Evolutionary conservation across 2,329 filamentous ascomycete species (phyloP).

Genomic region (Colletotrichum acutatum): DNA sequence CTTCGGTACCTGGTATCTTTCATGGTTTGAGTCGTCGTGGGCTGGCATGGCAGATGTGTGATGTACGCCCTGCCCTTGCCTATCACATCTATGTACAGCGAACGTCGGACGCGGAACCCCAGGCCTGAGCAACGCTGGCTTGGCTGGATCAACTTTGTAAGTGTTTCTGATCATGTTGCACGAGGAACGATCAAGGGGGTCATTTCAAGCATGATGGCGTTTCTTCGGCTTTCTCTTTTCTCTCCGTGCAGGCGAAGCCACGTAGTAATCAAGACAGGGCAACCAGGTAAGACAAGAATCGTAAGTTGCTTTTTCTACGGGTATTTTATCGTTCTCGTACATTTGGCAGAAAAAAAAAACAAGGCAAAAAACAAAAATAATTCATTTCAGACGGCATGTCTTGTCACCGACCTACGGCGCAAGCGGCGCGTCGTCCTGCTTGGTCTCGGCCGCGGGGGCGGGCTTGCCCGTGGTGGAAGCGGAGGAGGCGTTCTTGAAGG

Average conservation of each 20-base stretch:
- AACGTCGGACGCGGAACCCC: not conserved
- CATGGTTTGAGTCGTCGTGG: not conserved
- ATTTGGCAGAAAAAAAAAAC: not conserved
- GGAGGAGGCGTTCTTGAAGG: slow-evolving; percentile 73
- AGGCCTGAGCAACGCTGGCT: not conserved
- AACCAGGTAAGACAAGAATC: not conserved
- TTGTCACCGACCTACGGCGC: slow-evolving; percentile 39
- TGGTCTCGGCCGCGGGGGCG: slow-evolving; percentile 39
- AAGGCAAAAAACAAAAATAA: not conserved
- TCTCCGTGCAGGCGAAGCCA: not conserved
- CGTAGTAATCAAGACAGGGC: not conserved
- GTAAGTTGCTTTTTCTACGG: slow-evolving; percentile 28
- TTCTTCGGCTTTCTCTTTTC: not conserved
- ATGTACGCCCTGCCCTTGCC: not conserved
- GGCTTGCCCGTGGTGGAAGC: slow-evolving; percentile 49
- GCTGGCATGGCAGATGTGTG: not conserved
- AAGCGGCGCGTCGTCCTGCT: slow-evolving; percentile 51
- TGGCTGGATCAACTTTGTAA: not conserved
- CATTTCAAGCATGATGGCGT: not conserved
- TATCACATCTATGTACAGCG: not conserved
- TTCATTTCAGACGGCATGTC: not conserved
- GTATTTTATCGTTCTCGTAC: slow-evolving; percentile 22
- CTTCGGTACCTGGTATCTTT: not conserved
- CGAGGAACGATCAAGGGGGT: slow-evolving; percentile 5
- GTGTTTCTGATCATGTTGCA: not conserved